These are phyloP conservation scores for Halophytophthora polymorphica DNA, from an alignment of 352 stramenopile genomes.

Conservation along the genomic window DNA sequence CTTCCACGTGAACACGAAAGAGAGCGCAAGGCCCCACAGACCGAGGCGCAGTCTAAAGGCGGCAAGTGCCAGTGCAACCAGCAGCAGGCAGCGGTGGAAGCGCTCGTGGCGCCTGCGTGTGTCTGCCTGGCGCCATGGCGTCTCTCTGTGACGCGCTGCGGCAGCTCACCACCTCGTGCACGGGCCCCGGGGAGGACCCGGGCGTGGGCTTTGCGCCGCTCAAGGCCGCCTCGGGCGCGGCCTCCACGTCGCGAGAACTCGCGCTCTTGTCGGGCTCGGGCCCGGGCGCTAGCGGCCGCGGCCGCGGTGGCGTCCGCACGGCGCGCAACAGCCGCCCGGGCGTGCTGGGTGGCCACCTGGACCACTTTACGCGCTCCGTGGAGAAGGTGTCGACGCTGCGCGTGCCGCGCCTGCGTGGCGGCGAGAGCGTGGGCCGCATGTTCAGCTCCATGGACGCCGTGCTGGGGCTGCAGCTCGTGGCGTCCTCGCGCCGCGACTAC, in stretches of 20 bases:
- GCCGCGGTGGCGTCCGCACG: conserved; percentile 1
- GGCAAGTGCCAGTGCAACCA: background rate
- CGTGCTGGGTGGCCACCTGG: conserved; percentile 13
- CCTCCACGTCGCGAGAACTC: conserved; percentile 35
- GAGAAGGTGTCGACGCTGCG: conserved; percentile 48
- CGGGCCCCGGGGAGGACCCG: conserved; percentile 31
- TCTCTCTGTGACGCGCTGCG: conserved; percentile 42
- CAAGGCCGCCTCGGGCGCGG: conserved; percentile 17
- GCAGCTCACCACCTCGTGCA: conserved; percentile 34
- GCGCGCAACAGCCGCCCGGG: conserved; percentile 16
- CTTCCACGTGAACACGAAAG: background rate
- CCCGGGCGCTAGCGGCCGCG: background rate
- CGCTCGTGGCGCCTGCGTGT: background rate
- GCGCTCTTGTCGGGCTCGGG: conserved; percentile 9
- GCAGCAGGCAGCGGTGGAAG: background rate
- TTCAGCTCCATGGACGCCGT: conserved; percentile 47
- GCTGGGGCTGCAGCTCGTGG: conserved; percentile 55
- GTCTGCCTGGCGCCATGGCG: conserved; percentile 18
- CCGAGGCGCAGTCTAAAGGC: too few species aligned
- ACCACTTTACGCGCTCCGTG: conserved; percentile 46
- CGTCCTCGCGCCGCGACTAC: conserved; percentile 58
- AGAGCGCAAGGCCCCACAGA: background rate
- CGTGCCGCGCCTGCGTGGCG: conserved; percentile 22
- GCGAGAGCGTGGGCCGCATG: conserved; percentile 33
- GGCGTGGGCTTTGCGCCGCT: conserved; percentile 9